A percentile compares a stretch with the other conserved stretches of the same genome.
Conservation (phyloP, 2,329 filamentous ascomycete genomes). For the Aschersonia sp. region DNA sequence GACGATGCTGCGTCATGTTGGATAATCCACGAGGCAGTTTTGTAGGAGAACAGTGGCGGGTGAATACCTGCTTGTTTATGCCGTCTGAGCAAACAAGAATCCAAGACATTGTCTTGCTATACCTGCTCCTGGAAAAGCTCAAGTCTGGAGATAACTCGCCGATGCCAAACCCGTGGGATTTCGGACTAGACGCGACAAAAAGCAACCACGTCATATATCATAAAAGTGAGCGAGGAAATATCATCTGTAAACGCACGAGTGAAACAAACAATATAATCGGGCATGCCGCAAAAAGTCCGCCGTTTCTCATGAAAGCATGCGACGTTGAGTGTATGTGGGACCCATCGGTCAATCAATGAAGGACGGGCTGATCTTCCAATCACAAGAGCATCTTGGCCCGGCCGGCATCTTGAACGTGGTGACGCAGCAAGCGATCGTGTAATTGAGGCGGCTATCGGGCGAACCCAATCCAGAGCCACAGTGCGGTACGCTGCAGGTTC, state of each 20-base stretch:
- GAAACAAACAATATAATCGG: neutral
- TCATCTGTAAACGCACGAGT: neutral
- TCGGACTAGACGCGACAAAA: neutral
- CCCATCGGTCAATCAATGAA: neutral
- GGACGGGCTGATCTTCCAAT: neutral
- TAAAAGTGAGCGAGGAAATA: neutral
- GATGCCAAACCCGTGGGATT: neutral
- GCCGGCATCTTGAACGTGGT: neutral
- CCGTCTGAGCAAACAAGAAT: neutral
- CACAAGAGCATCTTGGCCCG: too few species aligned
- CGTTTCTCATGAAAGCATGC: neutral
- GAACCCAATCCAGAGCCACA: neutral
- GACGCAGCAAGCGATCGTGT: neutral
- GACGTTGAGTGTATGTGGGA: neutral
- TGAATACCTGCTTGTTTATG: neutral
- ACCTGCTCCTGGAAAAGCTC: neutral
- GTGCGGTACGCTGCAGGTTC: neutral
- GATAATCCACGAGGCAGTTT: neutral
- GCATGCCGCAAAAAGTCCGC: too few species aligned
- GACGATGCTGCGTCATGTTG: neutral
- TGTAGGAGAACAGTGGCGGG: neutral
- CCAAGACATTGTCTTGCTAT: slow-evolving; percentile 1
- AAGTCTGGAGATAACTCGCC: neutral
- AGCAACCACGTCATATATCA: neutral
- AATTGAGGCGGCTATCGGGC: neutral